Evolutionary conservation across 768 basidiomycete genomes (phyloP).

Genomic region (Lactifluus hygrophoroides): DNA sequence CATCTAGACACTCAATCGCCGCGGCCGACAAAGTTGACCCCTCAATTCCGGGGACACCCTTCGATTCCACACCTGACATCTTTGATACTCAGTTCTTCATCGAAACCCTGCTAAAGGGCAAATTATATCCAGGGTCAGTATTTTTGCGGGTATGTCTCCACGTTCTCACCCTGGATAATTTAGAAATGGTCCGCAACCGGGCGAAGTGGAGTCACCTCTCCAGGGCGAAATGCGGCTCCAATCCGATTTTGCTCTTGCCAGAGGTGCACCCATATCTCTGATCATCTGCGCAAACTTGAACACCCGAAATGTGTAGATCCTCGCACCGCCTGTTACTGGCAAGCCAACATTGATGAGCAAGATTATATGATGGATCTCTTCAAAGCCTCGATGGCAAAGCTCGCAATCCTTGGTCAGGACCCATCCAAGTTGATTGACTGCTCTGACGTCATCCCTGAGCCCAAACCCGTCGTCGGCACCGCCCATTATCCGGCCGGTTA

Average conservation of each 20-base stretch:
- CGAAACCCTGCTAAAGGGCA: slow-evolving; percentile 29
- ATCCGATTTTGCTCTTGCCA: slow-evolving; percentile 28
- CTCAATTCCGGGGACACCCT: slow-evolving; percentile 28
- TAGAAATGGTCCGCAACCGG: slow-evolving; percentile 23
- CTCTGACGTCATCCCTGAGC: no score
- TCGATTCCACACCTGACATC: slow-evolving; percentile 24
- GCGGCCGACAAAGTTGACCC: slow-evolving; percentile 22
- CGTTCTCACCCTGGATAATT: background rate
- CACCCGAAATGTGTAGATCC: no score
- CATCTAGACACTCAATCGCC: slow-evolving; percentile 21
- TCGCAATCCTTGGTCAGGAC: no score
- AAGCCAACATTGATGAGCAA: no score
- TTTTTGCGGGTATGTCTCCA: background rate
- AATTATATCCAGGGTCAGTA: slow-evolving; percentile 24
- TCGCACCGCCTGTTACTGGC: no score
- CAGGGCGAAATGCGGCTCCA: slow-evolving; percentile 30
- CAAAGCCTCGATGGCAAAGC: no score
- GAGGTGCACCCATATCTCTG: background rate
- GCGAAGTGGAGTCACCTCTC: slow-evolving; percentile 28
- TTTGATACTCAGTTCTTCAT: slow-evolving; percentile 29
- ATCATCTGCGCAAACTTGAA: no score
- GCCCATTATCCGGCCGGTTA: no score
- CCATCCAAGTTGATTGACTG: no score
- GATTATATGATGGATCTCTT: no score
- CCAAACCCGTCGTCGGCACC: no score